A percentile compares a stretch with the other conserved stretches of the same genome.
Evolutionary conservation across 2,329 filamentous ascomycete species (phyloP).

Genomic region (Diaporthe longicolla): DNA sequence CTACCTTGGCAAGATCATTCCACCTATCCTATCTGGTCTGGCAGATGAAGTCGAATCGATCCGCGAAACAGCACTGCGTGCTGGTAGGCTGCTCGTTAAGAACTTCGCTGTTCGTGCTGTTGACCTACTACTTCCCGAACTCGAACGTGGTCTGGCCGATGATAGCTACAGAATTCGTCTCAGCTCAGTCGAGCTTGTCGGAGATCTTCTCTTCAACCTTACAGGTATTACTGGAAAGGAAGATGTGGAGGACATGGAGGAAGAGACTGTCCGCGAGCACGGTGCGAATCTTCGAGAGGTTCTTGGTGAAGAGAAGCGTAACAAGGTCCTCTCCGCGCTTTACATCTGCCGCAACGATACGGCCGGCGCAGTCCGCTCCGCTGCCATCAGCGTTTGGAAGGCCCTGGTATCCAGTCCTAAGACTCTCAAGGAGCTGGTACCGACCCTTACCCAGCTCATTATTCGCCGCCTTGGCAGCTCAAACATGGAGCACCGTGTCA

Average conservation of each 20-base stretch:
- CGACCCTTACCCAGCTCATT: conserved; percentile 93
- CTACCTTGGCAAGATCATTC: conserved; percentile 95
- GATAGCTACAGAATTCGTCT: conserved; percentile 98
- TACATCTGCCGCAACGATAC: conserved; percentile 99
- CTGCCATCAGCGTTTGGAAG: conserved; percentile 96
- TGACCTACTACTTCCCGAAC: conserved; percentile 91
- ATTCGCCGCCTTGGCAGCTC: conserved; percentile 94
- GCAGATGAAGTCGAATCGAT: conserved; percentile 98
- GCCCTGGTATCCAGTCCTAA: conserved; percentile 91
- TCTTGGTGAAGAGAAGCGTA: conserved; percentile 94
- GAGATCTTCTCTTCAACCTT: conserved; percentile 96
- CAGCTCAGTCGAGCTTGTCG: conserved; percentile 97
- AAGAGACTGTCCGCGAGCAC: conserved; percentile 83
- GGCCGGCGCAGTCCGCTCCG: conserved; percentile 88
- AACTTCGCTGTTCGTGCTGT: conserved; percentile 97
- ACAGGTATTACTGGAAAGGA: conserved; percentile 90
- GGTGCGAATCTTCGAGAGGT: conserved; percentile 94
- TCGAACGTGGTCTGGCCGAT: conserved; percentile 96
- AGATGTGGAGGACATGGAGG: conserved; percentile 83
- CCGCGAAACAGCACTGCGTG: conserved; percentile 93
- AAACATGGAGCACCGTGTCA: conserved; percentile 99
- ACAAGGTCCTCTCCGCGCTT: conserved; percentile 96
- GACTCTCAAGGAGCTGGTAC: conserved; percentile 94
- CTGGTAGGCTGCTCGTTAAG: conserved; percentile 94
- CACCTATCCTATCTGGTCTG: conserved; percentile 91